Base-by-base conservation (phyloP, 768 basidiomycete genomes). In the Pleurotus tuoliensis region DNA sequence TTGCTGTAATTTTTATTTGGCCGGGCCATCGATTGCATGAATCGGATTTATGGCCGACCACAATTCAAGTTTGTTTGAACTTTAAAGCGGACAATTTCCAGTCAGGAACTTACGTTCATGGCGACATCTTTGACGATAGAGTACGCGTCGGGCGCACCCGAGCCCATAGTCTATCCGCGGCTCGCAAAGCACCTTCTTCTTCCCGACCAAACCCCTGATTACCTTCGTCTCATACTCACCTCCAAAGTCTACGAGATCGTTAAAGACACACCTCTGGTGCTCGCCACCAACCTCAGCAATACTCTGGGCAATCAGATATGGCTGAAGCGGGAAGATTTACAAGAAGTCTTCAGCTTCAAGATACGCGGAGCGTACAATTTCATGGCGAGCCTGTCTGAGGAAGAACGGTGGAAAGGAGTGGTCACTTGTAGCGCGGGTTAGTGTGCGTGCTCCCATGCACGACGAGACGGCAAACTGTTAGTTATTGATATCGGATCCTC, bases 341-440 rank as follows among this genome's bases (percentile, higher is more conserved):
- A 98, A 46, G 88, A 93, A 65, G 97, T 99, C 16, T 99, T 99
- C 70, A 95, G 92, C 69, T 99, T 99, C 85, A 99, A 99, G 69
- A 94, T 98, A 47, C 81, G 97, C 4, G 97, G 97, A 20, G 97
- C 97, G 30, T 99, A 97, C 76, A 99, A 99, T 71, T 92, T 97
- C 65, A 99, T 99, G 96, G 92, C 92, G 18, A 82, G 82, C 70
- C 76, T 99, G 37, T 76, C 77, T 6, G 87, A 89, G 30, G 92
- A 94, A 56, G 96, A 98, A 67, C 80, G 93, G 57, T 95, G 94
- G 92, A 94, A 94, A 71, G 97, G 97, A 57, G 97, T 99, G 62
- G 79, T 98, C 55, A 98, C 97, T 47, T 99, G 97, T 67, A 96
- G 93, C 69, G 97, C 97, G 58, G 96, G 95, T 97, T 73, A 84